phyloP scores from a whole-genome alignment of 768 basidiomycete genomes.

The Russula dissimulans region DNA sequence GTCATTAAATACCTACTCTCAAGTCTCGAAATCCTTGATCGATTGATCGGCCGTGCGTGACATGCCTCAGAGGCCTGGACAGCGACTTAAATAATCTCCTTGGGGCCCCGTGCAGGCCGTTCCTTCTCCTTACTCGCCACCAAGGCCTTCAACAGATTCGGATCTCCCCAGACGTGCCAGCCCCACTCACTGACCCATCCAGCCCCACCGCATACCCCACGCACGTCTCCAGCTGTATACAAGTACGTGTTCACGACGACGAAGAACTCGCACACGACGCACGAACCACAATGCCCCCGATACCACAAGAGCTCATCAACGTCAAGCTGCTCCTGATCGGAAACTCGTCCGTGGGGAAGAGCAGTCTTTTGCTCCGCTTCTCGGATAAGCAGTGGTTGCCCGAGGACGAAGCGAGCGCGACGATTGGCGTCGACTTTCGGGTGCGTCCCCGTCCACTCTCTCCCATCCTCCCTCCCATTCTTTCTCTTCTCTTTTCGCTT shows the following conservation, averaged over 20 bases:
- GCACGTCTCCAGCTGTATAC: too few species aligned
- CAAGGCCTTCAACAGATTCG: too few species aligned
- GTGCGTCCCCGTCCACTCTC: conserved; percentile 34
- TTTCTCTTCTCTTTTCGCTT: too few species aligned
- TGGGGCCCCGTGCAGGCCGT: neutral
- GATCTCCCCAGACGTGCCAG: too few species aligned
- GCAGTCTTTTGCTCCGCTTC: conserved; percentile 85
- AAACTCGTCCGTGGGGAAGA: conserved; percentile 89
- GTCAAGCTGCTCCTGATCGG: conserved; percentile 81
- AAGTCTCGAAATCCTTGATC: too few species aligned
- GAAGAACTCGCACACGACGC: too few species aligned
- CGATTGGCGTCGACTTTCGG: conserved; percentile 79
- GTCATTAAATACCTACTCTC: too few species aligned
- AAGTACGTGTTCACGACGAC: too few species aligned
- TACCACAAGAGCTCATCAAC: conserved; percentile 34
- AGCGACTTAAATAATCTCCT: neutral
- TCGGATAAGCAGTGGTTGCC: conserved; percentile 94
- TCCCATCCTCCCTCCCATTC: too few species aligned
- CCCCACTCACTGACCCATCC: too few species aligned
- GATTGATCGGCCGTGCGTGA: too few species aligned
- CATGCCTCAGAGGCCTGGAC: neutral
- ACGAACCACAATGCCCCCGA: conserved; percentile 4
- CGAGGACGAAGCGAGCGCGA: conserved; percentile 81
- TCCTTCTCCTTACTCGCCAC: neutral
- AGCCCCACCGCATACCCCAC: too few species aligned